These are phyloP conservation scores for Pythium brassicae DNA, from an alignment of 352 stramenopile genomes.

Conservation along the genomic window DNA sequence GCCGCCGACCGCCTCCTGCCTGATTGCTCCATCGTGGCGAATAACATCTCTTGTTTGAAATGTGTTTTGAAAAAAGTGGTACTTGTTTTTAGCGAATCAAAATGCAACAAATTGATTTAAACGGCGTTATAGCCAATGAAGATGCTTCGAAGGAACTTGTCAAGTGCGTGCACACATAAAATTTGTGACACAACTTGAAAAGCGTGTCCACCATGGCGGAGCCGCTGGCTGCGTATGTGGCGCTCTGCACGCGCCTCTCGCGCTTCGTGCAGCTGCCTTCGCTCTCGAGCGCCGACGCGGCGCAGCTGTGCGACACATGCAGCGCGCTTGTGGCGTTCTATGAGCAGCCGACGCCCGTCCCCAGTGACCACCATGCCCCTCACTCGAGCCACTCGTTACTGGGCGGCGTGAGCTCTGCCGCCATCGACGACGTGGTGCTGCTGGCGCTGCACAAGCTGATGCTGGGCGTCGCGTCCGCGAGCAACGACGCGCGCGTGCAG, in stretches of 20 bases:
- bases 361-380: not conserved
- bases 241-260: slow-evolving; percentile 65
- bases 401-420: slow-evolving; percentile 14
- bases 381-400: slow-evolving; percentile 4
- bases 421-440: slow-evolving; percentile 66
- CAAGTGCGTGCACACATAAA: too few species aligned
- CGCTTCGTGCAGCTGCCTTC: slow-evolving; percentile 39
- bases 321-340: slow-evolving; percentile 30
- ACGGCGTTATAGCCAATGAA: too few species aligned
- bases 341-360: not conserved
- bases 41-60: too few species aligned
- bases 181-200: too few species aligned
- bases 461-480: slow-evolving; percentile 19
- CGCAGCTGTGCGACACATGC: slow-evolving; percentile 19
- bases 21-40: not conserved
- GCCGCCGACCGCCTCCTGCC: not conserved
- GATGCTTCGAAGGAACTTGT: too few species aligned
- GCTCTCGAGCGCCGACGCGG: slow-evolving; percentile 11
- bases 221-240: slow-evolving; percentile 38
- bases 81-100: too few species aligned
- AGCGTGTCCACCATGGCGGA: not conserved
- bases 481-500: slow-evolving; percentile 16
- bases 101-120: too few species aligned
- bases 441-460: slow-evolving; percentile 61
- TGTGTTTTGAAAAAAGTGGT: too few species aligned